A percentile compares a stretch with the other conserved stretches of the same genome.
Evolutionary conservation across 768 basidiomycete genomes (phyloP).

Genomic region (Rhodotorula kratochvilovae): DNA sequence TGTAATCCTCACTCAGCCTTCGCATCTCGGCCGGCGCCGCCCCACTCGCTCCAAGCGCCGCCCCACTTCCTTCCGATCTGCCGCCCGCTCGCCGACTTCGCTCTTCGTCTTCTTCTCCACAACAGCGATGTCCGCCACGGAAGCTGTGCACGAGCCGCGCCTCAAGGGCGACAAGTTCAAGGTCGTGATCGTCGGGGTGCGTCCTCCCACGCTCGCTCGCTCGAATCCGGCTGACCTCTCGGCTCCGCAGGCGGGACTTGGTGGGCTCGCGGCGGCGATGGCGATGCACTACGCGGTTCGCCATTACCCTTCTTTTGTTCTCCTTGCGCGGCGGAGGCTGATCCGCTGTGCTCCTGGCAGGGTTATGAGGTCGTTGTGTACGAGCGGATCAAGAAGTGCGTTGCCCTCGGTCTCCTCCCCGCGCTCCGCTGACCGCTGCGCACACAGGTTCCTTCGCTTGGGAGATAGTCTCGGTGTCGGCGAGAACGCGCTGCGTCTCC

Average conservation of each 20-base stretch:
- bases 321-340: no score
- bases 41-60: background rate
- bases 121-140: background rate
- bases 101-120: background rate
- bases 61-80: background rate
- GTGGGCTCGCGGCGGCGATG: background rate
- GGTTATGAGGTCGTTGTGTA: constrained; percentile 30
- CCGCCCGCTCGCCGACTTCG: background rate
- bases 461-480: constrained; percentile 23
- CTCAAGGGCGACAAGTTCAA: background rate
- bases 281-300: background rate
- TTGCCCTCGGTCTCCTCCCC: background rate
- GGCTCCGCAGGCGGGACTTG: background rate
- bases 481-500: constrained; percentile 31
- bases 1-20: background rate
- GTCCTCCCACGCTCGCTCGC: background rate
- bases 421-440: no score
- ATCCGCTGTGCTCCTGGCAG: no score
- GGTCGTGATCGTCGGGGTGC: background rate
- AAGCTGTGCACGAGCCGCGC: background rate
- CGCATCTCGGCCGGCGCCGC: background rate
- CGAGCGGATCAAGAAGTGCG: constrained; percentile 30
- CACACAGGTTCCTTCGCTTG: constrained; percentile 1
- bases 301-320: no score
- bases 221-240: background rate